Base-by-base conservation (phyloP, 1,139 yeast species). In the Lodderomyces elongisporus region DNA sequence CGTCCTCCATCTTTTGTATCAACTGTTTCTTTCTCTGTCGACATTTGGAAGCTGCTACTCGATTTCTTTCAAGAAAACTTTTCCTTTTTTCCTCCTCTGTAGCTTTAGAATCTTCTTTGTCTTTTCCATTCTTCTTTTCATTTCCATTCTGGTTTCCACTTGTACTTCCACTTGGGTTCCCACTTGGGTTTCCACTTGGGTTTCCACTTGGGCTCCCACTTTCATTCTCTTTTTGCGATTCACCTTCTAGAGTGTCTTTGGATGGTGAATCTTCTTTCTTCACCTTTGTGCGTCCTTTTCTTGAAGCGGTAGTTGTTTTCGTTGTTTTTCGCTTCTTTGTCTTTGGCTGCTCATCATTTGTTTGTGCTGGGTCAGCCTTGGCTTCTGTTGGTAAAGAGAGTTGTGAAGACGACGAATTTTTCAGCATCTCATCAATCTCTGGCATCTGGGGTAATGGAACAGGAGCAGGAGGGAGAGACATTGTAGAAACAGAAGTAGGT, bases 41-140 rank as follows among this genome's bases (percentile, higher is more conserved):
- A 63, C 97, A 93, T 57, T 88, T 89, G 25, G 93, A 79, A 0
- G 98, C 98, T 0, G 99, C 99, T 10, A 91, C 77, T 41, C 98
- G 71, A 56, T 91, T 91, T 41, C 97, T 70, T 54, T 91, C 98
- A 45, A 91, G 61, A 48, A 91, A 91, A 45, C 73, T 80, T 53
- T 79, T 78, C 21, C 97, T 74, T 52, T 84, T 87, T 30, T 83
- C 91, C 31, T 46, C 54, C 22, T 54, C 58, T 7, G 14, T 10
- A n/a, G 26, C 26, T 13, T 24, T 24, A n/a, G 6, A 6, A 24
- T 31, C 29, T 14, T 21, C 32, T 40, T 12, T 31, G 20, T 23
- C 27, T 21, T 6, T 25, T 20, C 12, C 22, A 25, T 16, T 28
- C 30, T 13, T 23, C 12, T n/a, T 23, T 78, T 77, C 14, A 6